Base-by-base conservation (phyloP, 371 early-diverging fungal genomes). In the Mucor velutinosus region DNA sequence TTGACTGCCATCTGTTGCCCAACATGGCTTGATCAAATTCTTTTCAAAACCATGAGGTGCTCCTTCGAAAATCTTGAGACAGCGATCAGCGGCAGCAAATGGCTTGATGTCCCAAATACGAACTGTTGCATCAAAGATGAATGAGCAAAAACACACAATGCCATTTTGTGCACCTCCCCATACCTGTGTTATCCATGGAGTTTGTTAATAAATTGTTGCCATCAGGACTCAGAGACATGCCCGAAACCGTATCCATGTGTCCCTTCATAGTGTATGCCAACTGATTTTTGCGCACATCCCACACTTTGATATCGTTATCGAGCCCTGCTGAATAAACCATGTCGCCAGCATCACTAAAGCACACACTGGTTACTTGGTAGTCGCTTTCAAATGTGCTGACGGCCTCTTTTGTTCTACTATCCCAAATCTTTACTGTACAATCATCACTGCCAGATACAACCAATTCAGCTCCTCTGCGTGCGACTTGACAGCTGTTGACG, bases 31-130 rank as follows among this genome's bases (percentile, higher is more conserved):
- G 67, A 96, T 88, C 66, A 97, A 79, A 67, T 95, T 95, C 88
- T 94, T 94, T 73, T 97, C 97, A 66, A 91, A 94, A 6, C 95
- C 97, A 72, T 97, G 96, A 29, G 97, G 97, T 5, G 97, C 97
- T 1, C 99, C 94, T 73, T 94, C 92, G 73, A 92, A 87, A 7
- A 84, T 81, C 67, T 88, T 89, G 43, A 85, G 61, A 41, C 87
- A 76, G 17, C 97, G 87, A 67, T 87, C 87, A 5, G 72, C 81
- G 17, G 89, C 79, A 4, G 91, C 90, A 71, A 94, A 97, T 10
- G 97, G 97, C 39, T 94, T 94, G 25, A 96, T 88, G 76, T 97
- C 96, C 97, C 97, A 97, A 41, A 94, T 88, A 39, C 95, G 87
- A n/a, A 95, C 94, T 84, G 69, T 41, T 15, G 17, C 27, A 74